Conservation (phyloP, 805 yeast genomes). For the Starmera amethionina region DNA sequence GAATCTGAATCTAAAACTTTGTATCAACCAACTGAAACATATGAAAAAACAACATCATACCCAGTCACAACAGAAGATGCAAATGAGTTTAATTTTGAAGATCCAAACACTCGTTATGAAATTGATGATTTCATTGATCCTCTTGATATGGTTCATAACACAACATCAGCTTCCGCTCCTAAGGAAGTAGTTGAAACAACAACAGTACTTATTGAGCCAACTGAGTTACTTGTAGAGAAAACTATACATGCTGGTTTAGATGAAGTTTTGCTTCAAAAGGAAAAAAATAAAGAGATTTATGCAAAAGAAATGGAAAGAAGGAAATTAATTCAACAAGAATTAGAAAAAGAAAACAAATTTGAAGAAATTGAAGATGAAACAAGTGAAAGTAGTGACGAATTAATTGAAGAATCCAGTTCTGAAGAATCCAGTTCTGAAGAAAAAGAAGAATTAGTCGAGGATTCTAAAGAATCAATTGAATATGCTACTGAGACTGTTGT, state of each 20-base stretch:
- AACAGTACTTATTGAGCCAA: not conserved
- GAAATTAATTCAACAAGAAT: not conserved
- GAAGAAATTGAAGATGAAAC: not conserved
- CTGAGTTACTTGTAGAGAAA: not conserved
- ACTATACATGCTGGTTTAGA: not conserved
- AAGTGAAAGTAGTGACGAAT: not conserved
- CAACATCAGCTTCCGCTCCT: not conserved
- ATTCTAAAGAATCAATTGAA: not conserved
- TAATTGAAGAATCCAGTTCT: not conserved
- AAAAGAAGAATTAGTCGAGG: not conserved
- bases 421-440: not conserved
- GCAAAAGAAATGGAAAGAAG: not conserved
- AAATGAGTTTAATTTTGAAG: too few species aligned
- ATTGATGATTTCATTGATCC: too few species aligned
- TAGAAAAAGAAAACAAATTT: not conserved
- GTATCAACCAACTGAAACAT: not conserved
- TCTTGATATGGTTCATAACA: too few species aligned
- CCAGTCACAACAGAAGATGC: too few species aligned
- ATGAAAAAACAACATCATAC: too few species aligned
- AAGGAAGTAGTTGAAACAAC: not conserved
- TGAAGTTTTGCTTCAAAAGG: not conserved
- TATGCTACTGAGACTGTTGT: not conserved
- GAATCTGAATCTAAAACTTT: not conserved
- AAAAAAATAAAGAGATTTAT: not conserved
- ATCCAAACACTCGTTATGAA: too few species aligned